A percentile compares a stretch with the other conserved stretches of the same genome.
Evolutionary conservation across 2,329 filamentous ascomycete genomes (phyloP).

Genomic region (Malbranchea zuffiana): DNA sequence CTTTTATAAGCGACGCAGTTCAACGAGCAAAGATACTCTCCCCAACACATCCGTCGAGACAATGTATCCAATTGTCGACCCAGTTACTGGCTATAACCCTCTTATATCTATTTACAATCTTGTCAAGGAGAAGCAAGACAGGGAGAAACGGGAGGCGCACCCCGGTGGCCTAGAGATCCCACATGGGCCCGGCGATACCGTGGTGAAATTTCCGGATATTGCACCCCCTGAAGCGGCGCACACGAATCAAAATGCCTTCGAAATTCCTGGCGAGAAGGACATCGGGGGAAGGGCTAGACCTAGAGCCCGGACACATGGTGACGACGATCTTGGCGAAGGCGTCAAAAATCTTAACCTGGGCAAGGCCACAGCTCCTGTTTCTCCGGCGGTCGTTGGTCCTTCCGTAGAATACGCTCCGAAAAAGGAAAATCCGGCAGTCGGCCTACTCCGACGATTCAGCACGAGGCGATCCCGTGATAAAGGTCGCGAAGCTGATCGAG

Average conservation of each 20-base stretch:
- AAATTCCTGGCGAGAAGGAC: constrained; percentile 79
- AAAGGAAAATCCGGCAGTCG: constrained; percentile 79
- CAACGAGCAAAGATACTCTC: constrained; percentile 78
- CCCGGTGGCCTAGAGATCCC: constrained; percentile 50
- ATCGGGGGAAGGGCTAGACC: constrained; percentile 75
- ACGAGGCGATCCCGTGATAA: constrained; percentile 62
- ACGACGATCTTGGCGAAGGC: constrained; percentile 73
- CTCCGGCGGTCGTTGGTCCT: constrained; percentile 44
- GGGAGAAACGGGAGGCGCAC: constrained; percentile 53
- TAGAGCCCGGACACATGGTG: constrained; percentile 82
- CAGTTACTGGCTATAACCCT: constrained; percentile 85
- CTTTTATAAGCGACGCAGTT: constrained; percentile 92
- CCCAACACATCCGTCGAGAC: constrained; percentile 74
- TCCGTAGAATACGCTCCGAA: constrained; percentile 53
- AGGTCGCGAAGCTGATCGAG: constrained; percentile 31
- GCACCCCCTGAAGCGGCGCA: constrained; percentile 74
- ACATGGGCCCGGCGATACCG: constrained; percentile 44
- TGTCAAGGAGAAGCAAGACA: constrained; percentile 85
- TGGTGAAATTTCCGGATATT: constrained; percentile 60
- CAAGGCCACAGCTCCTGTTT: constrained; percentile 37
- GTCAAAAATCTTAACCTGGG: constrained; percentile 54
- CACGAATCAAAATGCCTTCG: constrained; percentile 74
- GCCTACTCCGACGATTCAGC: constrained; percentile 79
- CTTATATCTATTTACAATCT: constrained; percentile 90
- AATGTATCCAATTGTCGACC: constrained; percentile 70